Conservation (phyloP, 176 grass and related monocot species). For the Oryza meyeriana region DNA sequence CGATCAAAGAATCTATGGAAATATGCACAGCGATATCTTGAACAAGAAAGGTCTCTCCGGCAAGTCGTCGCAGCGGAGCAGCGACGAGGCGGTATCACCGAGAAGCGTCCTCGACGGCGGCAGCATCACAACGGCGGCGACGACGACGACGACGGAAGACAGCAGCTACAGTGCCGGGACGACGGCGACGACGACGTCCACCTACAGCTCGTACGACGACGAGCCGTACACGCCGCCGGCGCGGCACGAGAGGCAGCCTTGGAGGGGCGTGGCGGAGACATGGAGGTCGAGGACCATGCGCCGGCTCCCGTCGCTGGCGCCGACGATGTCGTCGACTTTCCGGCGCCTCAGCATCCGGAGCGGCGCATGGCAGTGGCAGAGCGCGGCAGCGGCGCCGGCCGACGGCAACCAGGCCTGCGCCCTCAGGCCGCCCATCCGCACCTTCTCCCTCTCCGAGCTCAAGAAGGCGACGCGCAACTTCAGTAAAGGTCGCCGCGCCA, state of each 20-base stretch:
- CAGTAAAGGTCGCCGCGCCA: constrained; percentile 27
- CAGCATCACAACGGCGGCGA: neutral
- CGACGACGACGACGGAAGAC: neutral
- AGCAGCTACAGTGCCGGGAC: neutral
- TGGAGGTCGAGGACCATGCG: constrained; percentile 38
- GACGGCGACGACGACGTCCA: neutral
- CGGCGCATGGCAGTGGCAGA: constrained; percentile 6
- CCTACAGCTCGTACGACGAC: neutral
- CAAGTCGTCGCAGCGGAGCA: neutral
- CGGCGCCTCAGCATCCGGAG: constrained; percentile 28
- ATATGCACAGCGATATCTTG: neutral
- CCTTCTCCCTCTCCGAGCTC: constrained; percentile 58
- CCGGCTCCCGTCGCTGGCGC: constrained; percentile 28
- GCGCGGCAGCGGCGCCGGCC: neutral
- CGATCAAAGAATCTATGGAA: neutral
- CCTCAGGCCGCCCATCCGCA: constrained; percentile 27
- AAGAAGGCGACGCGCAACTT: constrained; percentile 63
- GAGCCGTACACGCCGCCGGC: neutral
- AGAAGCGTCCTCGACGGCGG: constrained; percentile 30
- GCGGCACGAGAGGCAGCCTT: neutral
- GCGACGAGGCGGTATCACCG: constrained; percentile 29
- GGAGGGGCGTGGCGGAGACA: constrained; percentile 41
- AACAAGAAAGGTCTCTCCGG: neutral
- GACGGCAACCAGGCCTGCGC: constrained; percentile 22
- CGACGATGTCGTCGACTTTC: constrained; percentile 22